Percentiles rank a stretch among this genome's conserved stretches.
Evolutionary conservation across 768 basidiomycete species (phyloP).

Genomic region (Lactifluus pinguis): DNA sequence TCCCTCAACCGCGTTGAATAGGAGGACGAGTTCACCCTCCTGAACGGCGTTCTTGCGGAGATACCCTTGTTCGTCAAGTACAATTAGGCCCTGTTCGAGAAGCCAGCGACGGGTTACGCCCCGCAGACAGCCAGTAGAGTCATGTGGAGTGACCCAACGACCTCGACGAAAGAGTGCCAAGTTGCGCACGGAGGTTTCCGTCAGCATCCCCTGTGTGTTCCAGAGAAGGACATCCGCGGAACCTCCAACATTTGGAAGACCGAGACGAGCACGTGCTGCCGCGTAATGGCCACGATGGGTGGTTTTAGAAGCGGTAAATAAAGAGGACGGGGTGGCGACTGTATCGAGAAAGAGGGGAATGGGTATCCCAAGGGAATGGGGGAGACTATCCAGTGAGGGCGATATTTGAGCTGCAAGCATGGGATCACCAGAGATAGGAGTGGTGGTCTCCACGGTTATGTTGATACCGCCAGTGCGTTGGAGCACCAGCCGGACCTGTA

Average conservation of each 20-base stretch:
- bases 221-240: conserved; percentile 55
- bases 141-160: conserved; percentile 58
- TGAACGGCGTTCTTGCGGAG: conserved; percentile 29
- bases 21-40: conserved; percentile 51
- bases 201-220: conserved; percentile 41
- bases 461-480: neutral
- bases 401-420: conserved; percentile 21
- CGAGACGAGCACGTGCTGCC: conserved; percentile 49
- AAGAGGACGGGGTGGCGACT: conserved; percentile 41
- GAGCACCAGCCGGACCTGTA: conserved; percentile 43
- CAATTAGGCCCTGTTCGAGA: conserved; percentile 47
- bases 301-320: conserved; percentile 65
- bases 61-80: conserved; percentile 24
- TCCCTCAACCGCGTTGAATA: conserved; percentile 67
- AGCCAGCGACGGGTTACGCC: conserved; percentile 67
- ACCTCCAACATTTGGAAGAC: conserved; percentile 23
- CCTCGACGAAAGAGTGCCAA: conserved; percentile 51
- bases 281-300: conserved; percentile 53
- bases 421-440: conserved; percentile 24
- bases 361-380: conserved; percentile 25
- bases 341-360: conserved; percentile 48
- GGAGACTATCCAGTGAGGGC: conserved; percentile 28
- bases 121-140: conserved; percentile 55
- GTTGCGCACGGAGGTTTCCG: conserved; percentile 65
- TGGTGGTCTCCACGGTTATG: conserved; percentile 5